Percentiles rank a stretch among this genome's conserved stretches.
phyloP scores from a whole-genome alignment of 192 early-diverging fungal genomes.

The Rhizoclosmatium globosum region DNA sequence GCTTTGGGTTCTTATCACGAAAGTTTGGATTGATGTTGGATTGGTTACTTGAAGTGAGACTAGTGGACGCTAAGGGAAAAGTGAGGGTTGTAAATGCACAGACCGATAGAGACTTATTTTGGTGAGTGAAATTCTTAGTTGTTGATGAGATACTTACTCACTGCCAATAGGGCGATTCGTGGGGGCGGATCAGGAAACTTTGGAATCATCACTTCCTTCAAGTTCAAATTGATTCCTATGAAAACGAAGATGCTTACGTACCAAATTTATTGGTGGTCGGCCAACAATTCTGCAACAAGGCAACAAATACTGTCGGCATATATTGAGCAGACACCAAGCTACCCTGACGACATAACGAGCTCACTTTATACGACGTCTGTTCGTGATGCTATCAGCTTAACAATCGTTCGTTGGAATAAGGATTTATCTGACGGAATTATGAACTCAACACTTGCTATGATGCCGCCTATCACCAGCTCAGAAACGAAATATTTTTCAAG shows the following conservation, averaged over 20 bases:
- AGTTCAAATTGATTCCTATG: slow-evolving; percentile 19
- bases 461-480: background rate
- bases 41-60: slow-evolving; percentile 29
- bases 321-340: background rate
- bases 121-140: background rate
- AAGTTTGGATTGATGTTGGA: slow-evolving; percentile 39
- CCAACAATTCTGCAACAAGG: background rate
- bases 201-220: slow-evolving; percentile 38
- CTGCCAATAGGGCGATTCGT: slow-evolving; percentile 29
- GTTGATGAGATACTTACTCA: background rate
- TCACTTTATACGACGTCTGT: slow-evolving; percentile 6
- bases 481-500: background rate
- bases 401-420: background rate
- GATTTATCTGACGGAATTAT: background rate
- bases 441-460: background rate
- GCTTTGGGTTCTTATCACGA: slow-evolving; percentile 35
- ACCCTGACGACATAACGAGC: slow-evolving; percentile 18
- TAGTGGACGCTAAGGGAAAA: slow-evolving; percentile 21
- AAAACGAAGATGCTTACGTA: background rate
- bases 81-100: slow-evolving; percentile 28
- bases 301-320: background rate
- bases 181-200: slow-evolving; percentile 39
- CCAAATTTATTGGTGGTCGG: background rate
- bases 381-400: background rate
- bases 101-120: slow-evolving; percentile 20